Conservation (phyloP, 352 stramenopile genomes). For the Pilasporangium apinafurcum region DNA sequence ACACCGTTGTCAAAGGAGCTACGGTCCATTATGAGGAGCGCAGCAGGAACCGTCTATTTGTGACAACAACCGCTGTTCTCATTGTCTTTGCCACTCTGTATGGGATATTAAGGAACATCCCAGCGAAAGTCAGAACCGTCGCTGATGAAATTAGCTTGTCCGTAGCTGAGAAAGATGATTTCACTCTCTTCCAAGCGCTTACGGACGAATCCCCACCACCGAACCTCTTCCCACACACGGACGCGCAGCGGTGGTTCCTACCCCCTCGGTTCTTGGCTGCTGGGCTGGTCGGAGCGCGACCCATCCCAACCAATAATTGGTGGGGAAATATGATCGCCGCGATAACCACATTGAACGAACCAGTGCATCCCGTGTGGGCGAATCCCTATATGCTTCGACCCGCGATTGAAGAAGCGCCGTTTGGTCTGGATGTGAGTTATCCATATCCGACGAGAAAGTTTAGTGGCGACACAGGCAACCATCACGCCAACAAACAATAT, state of each 20-base stretch:
- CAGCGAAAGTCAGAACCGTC: no score
- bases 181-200: constrained; percentile 22
- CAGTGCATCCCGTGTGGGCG: constrained; percentile 46
- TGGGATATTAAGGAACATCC: no score
- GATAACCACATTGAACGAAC: constrained; percentile 10
- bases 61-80: no score
- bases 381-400: constrained; percentile 59
- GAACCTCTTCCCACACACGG: constrained; percentile 12
- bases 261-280: constrained; percentile 50
- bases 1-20: no score
- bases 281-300: constrained; percentile 24
- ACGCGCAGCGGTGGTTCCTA: constrained; percentile 20
- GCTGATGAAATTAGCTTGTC: no score
- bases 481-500: constrained; percentile 44
- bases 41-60: no score
- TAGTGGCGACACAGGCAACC: constrained; percentile 35
- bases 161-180: constrained; percentile 12
- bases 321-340: constrained; percentile 65
- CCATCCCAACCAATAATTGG: constrained; percentile 70
- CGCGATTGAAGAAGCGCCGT: constrained; percentile 23
- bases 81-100: no score
- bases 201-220: constrained; percentile 16
- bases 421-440: constrained; percentile 48
- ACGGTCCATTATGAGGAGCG: no score
- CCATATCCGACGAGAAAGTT: constrained; percentile 43